Evolutionary conservation across 2,329 filamentous ascomycete genomes (phyloP).

Genomic region (Pestalotiopsis fici): DNA sequence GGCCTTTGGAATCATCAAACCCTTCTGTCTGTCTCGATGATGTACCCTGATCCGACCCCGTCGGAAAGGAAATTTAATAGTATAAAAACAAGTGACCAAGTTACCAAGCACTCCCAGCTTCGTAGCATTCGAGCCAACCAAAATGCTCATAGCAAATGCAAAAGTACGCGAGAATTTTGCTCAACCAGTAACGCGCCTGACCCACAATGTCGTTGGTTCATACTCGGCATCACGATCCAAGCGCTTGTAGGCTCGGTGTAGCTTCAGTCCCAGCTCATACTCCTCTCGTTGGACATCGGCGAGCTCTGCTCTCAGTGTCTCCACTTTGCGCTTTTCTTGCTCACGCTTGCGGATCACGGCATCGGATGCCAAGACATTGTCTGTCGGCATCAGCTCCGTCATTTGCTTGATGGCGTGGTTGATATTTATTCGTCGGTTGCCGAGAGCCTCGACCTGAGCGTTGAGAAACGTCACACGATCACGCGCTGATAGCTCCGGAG

Average conservation of each 20-base stretch:
- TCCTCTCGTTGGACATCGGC: slow-evolving; percentile 75
- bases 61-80: neutral
- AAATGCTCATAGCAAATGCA: neutral
- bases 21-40: neutral
- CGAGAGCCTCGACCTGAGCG: slow-evolving; percentile 64
- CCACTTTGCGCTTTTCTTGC: slow-evolving; percentile 65
- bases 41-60: neutral
- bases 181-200: slow-evolving; percentile 72
- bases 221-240: slow-evolving; percentile 66
- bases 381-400: slow-evolving; percentile 74
- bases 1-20: neutral
- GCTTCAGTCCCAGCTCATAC: slow-evolving; percentile 74
- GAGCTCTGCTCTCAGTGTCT: slow-evolving; percentile 65
- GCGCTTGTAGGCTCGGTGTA: slow-evolving; percentile 75
- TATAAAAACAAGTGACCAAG: neutral
- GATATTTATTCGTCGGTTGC: slow-evolving; percentile 71
- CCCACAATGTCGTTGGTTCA: slow-evolving; percentile 74
- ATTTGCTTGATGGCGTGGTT: slow-evolving; percentile 73
- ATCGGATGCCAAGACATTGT: slow-evolving; percentile 66
- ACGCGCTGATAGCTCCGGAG: slow-evolving; percentile 56
- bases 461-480: slow-evolving; percentile 70
- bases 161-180: neutral
- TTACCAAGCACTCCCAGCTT: neutral
- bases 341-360: slow-evolving; percentile 61
- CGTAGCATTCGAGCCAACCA: too few species aligned